Evolutionary conservation across 805 yeast species (phyloP).

Genomic region (Brettanomyces custersianus): DNA sequence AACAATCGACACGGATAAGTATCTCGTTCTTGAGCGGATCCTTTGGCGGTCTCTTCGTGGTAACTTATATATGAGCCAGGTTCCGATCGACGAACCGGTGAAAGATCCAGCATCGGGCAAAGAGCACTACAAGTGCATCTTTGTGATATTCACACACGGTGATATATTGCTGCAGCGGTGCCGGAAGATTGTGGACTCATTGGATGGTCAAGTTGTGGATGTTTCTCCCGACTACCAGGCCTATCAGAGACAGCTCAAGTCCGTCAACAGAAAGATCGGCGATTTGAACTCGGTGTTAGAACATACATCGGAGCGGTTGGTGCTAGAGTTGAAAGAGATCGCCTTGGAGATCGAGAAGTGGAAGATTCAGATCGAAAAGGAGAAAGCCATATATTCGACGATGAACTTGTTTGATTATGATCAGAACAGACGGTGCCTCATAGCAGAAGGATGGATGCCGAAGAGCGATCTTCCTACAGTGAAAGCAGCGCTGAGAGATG

Average conservation of each 20-base stretch:
- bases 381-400: conserved; percentile 72
- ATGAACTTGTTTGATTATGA: conserved; percentile 77
- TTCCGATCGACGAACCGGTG: conserved; percentile 61
- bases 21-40: conserved; percentile 67
- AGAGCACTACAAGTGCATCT: conserved; percentile 62
- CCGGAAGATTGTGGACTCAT: conserved; percentile 73
- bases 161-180: conserved; percentile 58
- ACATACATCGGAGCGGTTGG: conserved; percentile 59
- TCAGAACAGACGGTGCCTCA: conserved; percentile 72
- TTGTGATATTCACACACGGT: conserved; percentile 91
- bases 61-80: conserved; percentile 71
- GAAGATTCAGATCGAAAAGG: conserved; percentile 63
- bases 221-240: conserved; percentile 35
- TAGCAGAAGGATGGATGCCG: conserved; percentile 98
- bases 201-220: conserved; percentile 70
- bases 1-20: conserved; percentile 63
- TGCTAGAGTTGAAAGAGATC: conserved; percentile 69
- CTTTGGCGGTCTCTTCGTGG: conserved; percentile 93
- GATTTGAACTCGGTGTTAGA: conserved; percentile 44
- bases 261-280: conserved; percentile 33
- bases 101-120: conserved; percentile 49
- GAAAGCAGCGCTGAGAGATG: conserved; percentile 55
- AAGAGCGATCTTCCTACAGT: conserved; percentile 61
- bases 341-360: conserved; percentile 70
- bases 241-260: conserved; percentile 41